Evolutionary conservation across 2,329 filamentous ascomycete genomes (phyloP).

Genomic region (Neophaeococcomyces mojaviensis): DNA sequence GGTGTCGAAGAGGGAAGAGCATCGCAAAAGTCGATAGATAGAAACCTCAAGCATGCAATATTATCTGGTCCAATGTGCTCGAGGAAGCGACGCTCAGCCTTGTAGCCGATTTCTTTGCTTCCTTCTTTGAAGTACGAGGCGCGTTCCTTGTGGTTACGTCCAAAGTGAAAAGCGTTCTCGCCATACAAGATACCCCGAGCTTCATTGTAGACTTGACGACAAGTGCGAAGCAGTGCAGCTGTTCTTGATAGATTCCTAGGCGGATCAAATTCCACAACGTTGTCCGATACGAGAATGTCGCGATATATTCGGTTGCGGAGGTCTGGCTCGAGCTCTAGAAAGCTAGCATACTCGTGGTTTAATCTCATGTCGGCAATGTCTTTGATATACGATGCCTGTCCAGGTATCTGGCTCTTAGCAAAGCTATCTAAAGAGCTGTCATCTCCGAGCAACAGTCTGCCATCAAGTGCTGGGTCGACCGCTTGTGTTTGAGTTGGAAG

Average conservation of each 20-base stretch:
- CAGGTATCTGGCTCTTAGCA: not conserved
- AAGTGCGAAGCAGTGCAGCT: constrained; percentile 40
- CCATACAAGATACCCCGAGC: constrained; percentile 42
- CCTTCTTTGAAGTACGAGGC: constrained; percentile 34
- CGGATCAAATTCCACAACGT: constrained; percentile 30
- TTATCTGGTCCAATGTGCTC: constrained; percentile 43
- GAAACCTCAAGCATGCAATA: constrained; percentile 37
- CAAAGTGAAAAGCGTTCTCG: constrained; percentile 42
- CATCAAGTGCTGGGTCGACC: not conserved
- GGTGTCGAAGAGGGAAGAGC: constrained; percentile 29
- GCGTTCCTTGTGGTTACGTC: constrained; percentile 30
- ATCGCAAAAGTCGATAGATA: constrained; percentile 41
- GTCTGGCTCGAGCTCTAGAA: constrained; percentile 35
- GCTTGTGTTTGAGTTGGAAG: not conserved
- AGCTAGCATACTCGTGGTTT: constrained; percentile 17
- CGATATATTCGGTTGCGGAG: constrained; percentile 43
- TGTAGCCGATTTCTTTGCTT: constrained; percentile 42
- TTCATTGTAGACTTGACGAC: constrained; percentile 38
- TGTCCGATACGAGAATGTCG: constrained; percentile 31
- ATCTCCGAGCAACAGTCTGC: not conserved
- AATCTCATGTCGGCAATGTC: not conserved
- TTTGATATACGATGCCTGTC: not conserved
- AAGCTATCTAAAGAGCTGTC: not conserved
- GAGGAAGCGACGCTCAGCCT: constrained; percentile 38
- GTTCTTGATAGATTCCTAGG: constrained; percentile 34